phyloP scores from a whole-genome alignment of 495 filamentous ascomycete species.

The Aspergillus saccharolyticus region DNA sequence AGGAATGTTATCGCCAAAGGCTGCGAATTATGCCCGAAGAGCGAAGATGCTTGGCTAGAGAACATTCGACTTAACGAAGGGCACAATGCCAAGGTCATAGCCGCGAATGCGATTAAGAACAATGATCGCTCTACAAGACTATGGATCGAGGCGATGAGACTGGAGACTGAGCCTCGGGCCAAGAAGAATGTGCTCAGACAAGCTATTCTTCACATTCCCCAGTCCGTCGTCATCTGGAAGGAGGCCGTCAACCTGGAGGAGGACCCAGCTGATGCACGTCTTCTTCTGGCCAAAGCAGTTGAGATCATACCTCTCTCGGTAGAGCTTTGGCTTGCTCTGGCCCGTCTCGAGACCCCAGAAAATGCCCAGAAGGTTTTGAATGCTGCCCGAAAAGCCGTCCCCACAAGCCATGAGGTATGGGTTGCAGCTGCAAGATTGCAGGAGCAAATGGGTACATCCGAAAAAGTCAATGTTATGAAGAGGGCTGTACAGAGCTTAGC shows the following conservation, averaged over 20 bases:
- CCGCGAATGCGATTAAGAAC: slow-evolving; percentile 85
- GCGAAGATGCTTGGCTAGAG: slow-evolving; percentile 92
- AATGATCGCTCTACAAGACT: slow-evolving; percentile 84
- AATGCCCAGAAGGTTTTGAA: slow-evolving; percentile 94
- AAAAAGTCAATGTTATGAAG: slow-evolving; percentile 87
- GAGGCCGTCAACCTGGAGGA: slow-evolving; percentile 95
- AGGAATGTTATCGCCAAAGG: slow-evolving; percentile 79
- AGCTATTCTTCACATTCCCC: slow-evolving; percentile 82
- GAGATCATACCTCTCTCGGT: slow-evolving; percentile 90
- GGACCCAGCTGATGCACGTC: slow-evolving; percentile 73
- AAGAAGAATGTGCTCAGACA: slow-evolving; percentile 88
- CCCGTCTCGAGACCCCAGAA: slow-evolving; percentile 79
- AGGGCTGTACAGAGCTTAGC: slow-evolving; percentile 86
- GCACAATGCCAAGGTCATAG: slow-evolving; percentile 91
- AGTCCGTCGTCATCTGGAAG: slow-evolving; percentile 94
- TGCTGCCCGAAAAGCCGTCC: slow-evolving; percentile 86
- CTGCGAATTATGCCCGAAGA: slow-evolving; percentile 85
- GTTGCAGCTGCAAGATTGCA: slow-evolving; percentile 88
- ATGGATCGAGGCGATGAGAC: slow-evolving; percentile 92
- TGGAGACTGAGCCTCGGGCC: slow-evolving; percentile 72
- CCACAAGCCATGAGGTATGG: slow-evolving; percentile 91
- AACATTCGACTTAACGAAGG: slow-evolving; percentile 88
- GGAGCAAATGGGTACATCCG: slow-evolving; percentile 74
- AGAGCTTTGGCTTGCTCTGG: slow-evolving; percentile 91
- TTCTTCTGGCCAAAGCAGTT: slow-evolving; percentile 86